phyloP scores from a whole-genome alignment of 805 yeast species.

The Ogataea pilisensis region DNA sequence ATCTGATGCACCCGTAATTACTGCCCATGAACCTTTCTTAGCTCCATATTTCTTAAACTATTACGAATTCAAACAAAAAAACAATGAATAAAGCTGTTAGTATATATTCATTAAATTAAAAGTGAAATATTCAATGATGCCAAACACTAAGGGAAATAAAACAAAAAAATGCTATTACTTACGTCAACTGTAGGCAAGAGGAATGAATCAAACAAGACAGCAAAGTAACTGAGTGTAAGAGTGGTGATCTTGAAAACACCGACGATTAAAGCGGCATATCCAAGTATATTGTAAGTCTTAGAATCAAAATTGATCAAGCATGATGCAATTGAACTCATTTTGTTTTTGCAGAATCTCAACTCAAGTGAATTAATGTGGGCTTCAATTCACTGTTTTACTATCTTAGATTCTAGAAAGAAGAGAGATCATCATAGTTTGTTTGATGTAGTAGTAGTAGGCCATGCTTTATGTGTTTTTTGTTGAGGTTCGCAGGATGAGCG shows the following conservation, averaged over 20 bases:
- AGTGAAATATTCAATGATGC: too few species aligned
- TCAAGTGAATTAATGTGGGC: neutral
- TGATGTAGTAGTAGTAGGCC: too few species aligned
- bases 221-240: slow-evolving; percentile 42
- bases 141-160: neutral
- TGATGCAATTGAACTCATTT: neutral
- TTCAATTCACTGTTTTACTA: too few species aligned
- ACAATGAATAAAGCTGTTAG: too few species aligned
- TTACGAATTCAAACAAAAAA: too few species aligned
- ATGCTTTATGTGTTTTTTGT: too few species aligned
- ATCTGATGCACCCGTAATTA: slow-evolving; percentile 95
- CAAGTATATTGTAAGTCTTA: slow-evolving; percentile 6
- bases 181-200: slow-evolving; percentile 54
- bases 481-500: too few species aligned
- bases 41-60: slow-evolving; percentile 71
- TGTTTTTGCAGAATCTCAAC: too few species aligned
- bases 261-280: slow-evolving; percentile 44
- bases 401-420: too few species aligned
- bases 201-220: slow-evolving; percentile 60
- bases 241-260: slow-evolving; percentile 62
- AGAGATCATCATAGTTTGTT: too few species aligned
- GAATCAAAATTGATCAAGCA: neutral
- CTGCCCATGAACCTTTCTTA: slow-evolving; percentile 76
- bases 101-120: neutral
- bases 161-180: slow-evolving; percentile 4